A percentile compares a stretch with the other conserved stretches of the same genome.
Evolutionary conservation across 2,329 filamentous ascomycete genomes (phyloP).

Genomic region (Aspergillus tubingensis): DNA sequence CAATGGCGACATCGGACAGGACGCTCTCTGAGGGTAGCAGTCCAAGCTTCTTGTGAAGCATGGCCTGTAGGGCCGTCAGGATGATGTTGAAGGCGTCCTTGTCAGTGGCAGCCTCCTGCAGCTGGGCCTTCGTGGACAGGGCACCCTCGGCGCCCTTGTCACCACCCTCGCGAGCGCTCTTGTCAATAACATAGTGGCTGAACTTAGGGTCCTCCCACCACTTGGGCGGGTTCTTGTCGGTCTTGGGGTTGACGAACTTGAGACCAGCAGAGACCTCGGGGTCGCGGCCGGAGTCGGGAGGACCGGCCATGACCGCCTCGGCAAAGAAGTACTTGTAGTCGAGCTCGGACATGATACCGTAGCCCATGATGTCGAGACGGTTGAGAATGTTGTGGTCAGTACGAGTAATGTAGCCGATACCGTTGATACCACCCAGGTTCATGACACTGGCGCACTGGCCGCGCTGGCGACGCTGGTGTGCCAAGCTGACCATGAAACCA

Average conservation of each 20-base stretch:
- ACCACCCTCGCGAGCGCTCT: background rate
- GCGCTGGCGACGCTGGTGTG: constrained; percentile 23
- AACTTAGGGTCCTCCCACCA: background rate
- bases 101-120: background rate
- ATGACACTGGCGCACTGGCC: constrained; percentile 21
- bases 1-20: background rate
- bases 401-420: constrained; percentile 21
- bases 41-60: background rate
- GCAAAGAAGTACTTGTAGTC: constrained; percentile 1
- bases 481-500: constrained; percentile 38
- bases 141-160: too few species aligned
- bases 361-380: background rate
- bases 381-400: background rate
- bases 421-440: constrained; percentile 28
- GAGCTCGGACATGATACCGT: background rate
- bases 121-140: background rate
- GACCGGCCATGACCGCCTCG: background rate
- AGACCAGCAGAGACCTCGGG: background rate
- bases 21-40: background rate
- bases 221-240: background rate
- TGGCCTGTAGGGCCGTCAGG: background rate
- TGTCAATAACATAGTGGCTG: background rate
- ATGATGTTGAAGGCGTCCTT: background rate
- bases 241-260: background rate
- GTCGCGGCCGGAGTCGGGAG: background rate